A percentile compares a stretch with the other conserved stretches of the same genome.
Conservation (phyloP, 768 basidiomycete genomes). For the Tephrocybe sp. region DNA sequence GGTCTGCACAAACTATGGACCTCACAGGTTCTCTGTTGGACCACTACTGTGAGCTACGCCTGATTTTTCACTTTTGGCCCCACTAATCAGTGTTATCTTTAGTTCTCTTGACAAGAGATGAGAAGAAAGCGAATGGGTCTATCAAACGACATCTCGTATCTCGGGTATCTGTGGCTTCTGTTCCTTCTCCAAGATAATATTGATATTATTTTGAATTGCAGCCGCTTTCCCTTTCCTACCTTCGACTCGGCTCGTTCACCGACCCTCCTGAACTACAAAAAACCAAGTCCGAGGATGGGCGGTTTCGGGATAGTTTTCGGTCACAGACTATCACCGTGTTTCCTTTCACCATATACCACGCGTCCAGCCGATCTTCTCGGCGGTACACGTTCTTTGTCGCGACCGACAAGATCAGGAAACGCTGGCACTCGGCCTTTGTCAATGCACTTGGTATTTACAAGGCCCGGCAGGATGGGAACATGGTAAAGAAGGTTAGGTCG, state of each 20-base stretch:
- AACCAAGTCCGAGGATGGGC: slow-evolving; percentile 59
- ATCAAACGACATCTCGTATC: slow-evolving; percentile 58
- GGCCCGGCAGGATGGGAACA: slow-evolving; percentile 68
- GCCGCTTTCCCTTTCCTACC: slow-evolving; percentile 80
- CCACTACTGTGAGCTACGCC: slow-evolving; percentile 61
- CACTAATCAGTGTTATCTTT: slow-evolving; percentile 3
- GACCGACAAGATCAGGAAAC: slow-evolving; percentile 55
- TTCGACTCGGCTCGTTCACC: slow-evolving; percentile 70
- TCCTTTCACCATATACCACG: slow-evolving; percentile 79
- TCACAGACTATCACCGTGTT: slow-evolving; percentile 57
- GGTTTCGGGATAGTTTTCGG: slow-evolving; percentile 55
- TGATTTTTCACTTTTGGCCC: background rate
- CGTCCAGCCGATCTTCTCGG: slow-evolving; percentile 50
- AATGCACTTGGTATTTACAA: slow-evolving; percentile 65
- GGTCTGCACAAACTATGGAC: slow-evolving; percentile 76
- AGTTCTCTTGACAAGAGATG: slow-evolving; percentile 70
- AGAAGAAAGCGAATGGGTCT: slow-evolving; percentile 47
- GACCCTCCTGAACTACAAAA: slow-evolving; percentile 60
- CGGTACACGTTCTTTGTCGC: slow-evolving; percentile 73
- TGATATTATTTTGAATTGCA: slow-evolving; percentile 25
- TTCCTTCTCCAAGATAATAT: background rate
- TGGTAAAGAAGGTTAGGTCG: slow-evolving; percentile 44
- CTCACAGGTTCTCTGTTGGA: slow-evolving; percentile 68
- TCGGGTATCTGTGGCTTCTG: slow-evolving; percentile 52
- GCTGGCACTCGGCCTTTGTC: slow-evolving; percentile 61